A percentile compares a stretch with the other conserved stretches of the same genome.
Conservation (phyloP, 169 alveolate species). For the Cryptosporidium ubiquitum region DNA sequence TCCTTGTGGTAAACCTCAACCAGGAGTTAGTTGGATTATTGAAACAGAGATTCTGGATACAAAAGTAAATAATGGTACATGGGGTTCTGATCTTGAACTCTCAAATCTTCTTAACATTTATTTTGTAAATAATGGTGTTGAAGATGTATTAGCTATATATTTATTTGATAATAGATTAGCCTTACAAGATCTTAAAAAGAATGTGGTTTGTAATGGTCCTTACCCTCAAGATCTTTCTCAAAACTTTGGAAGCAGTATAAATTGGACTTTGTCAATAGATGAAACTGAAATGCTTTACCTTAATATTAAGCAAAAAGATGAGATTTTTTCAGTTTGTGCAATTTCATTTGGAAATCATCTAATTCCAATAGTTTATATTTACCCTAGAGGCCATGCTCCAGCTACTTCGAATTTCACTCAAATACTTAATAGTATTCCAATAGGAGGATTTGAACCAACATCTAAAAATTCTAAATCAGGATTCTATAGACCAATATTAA, state of each 20-base stretch:
- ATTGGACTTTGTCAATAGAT: constrained; percentile 30
- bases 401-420: constrained; percentile 15
- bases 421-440: constrained; percentile 4
- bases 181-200: constrained; percentile 2
- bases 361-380: not conserved
- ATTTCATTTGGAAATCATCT: constrained; percentile 15
- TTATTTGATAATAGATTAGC: constrained; percentile 19
- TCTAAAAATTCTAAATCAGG: constrained; percentile 7
- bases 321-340: constrained; percentile 19
- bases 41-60: constrained; percentile 3
- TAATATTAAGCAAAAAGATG: not conserved
- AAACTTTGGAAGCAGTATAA: not conserved
- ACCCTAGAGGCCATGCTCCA: constrained; percentile 55
- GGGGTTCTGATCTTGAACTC: constrained; percentile 1
- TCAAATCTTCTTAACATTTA: not conserved
- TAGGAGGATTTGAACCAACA: constrained; percentile 57
- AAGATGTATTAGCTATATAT: constrained; percentile 6
- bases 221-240: constrained; percentile 4
- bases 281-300: constrained; percentile 28
- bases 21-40: constrained; percentile 7
- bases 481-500: constrained; percentile 16
- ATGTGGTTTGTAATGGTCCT: constrained; percentile 41
- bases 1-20: constrained; percentile 9
- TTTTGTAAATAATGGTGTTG: constrained; percentile 28
- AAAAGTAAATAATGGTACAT: constrained; percentile 4